Evolutionary conservation across 176 grass and related monocot species (phyloP), one percentile per base, ranked within the genome.

Genomic region (Oryza nivara): DNA sequence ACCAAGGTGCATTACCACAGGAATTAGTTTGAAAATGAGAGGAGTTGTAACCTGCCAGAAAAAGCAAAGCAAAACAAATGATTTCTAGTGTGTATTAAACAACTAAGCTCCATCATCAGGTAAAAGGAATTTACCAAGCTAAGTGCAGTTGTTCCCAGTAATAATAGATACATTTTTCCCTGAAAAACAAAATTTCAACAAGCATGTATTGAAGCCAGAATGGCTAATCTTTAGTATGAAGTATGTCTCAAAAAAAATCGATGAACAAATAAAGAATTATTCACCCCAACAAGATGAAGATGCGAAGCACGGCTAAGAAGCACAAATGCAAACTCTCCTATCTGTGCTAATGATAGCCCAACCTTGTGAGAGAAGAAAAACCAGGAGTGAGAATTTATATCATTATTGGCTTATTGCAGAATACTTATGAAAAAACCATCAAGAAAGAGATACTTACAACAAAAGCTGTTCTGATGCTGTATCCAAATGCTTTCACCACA

Each of bases 11-110:
- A 89, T 99, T 48, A 96, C 92, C 73, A 88, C 91, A 66, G 96
- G 96, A 88, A 99, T 99, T 67, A 99, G 60, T 95, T 99, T 99
- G 86, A 99, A 99, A 88, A 96, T 96, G n/a, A 99, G 89, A 76
- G 96, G 91, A 84, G 96, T 92, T 41, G 96, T 96, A 70, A 99
- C 96, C 96, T 99, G 83, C 72, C 72, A 84, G 68, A 23, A 52
- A 87, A 82, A 49, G 72, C 17, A 60, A 68, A 52, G 16, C 49
- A 52, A 70, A 73, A 63, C 76, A 60, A 60, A 56, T 83, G 56
- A 76, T 44, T 76, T 63, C 13, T 68, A 20, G 73, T 47, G 14
- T 68, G 19, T 69, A 90, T 11, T 7, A 25, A 88, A 84, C 41
- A 84, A 9, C 60, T 67, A 76, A 77, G 36, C 32, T 46, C 40